Conservation (phyloP, 2,329 filamentous ascomycete species). For the Gliomastix tumulicola region DNA sequence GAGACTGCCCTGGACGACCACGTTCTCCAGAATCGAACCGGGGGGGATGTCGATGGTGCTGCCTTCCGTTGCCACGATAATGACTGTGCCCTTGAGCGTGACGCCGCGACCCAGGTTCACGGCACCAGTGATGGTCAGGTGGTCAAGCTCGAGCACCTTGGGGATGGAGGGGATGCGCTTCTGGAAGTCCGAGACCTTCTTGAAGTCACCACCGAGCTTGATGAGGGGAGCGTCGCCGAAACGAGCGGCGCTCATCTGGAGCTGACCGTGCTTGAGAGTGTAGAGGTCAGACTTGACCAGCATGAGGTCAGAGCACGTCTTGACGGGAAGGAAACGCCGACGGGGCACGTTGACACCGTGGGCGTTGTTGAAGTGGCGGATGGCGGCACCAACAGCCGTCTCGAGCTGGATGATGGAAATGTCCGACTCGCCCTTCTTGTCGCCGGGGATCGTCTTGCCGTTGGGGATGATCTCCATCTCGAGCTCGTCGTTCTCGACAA, state of each 20-base stretch:
- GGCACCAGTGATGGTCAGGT: conserved; percentile 94
- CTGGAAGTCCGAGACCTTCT: conserved; percentile 98
- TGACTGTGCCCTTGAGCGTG: conserved; percentile 95
- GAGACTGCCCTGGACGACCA: conserved; percentile 96
- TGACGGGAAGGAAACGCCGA: conserved; percentile 96
- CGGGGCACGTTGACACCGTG: conserved; percentile 98
- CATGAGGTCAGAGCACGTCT: conserved; percentile 99
- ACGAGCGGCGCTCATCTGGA: conserved; percentile 92
- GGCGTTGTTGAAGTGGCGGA: conserved; percentile 97
- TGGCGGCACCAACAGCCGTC: conserved; percentile 96
- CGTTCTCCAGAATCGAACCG: conserved; percentile 95
- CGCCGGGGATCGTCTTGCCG: conserved; percentile 94
- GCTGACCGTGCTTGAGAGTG: conserved; percentile 96
- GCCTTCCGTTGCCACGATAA: conserved; percentile 96
- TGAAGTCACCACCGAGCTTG: conserved; percentile 98
- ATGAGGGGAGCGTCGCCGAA: conserved; percentile 96
- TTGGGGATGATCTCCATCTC: conserved; percentile 99
- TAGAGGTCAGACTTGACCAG: conserved; percentile 99
- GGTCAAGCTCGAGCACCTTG: conserved; percentile 86
- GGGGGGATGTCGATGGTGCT: conserved; percentile 97
- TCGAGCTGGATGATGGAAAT: conserved; percentile 97
- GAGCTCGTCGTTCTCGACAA: conserved; percentile 96
- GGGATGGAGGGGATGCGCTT: conserved; percentile 81
- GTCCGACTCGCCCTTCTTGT: conserved; percentile 99
- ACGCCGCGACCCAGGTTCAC: conserved; percentile 96